A percentile compares a stretch with the other conserved stretches of the same genome.
phyloP scores from a whole-genome alignment of 805 yeast genomes.

The Kregervanrija pseudodelftensis region DNA sequence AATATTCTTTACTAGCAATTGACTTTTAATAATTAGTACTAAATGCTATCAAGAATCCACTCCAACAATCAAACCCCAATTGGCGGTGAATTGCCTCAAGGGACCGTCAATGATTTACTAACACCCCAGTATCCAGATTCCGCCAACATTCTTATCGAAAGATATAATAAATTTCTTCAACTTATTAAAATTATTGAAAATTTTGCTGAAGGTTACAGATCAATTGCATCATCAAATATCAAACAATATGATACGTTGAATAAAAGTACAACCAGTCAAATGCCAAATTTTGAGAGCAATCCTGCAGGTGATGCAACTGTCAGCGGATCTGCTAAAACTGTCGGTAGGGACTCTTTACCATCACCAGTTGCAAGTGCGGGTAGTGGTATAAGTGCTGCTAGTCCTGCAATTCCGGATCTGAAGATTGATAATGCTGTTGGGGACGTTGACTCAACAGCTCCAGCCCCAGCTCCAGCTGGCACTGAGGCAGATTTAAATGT shows the following conservation, averaged over 20 bases:
- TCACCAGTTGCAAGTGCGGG: background rate
- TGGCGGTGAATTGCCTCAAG: too few relatives aligned
- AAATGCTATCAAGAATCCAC: too few relatives aligned
- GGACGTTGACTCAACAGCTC: background rate
- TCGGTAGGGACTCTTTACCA: slow-evolving; percentile 1
- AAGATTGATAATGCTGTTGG: background rate
- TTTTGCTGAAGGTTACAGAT: slow-evolving; percentile 21
- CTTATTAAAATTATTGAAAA: slow-evolving; percentile 19
- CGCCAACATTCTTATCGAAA: slow-evolving; percentile 16
- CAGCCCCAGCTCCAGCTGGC: background rate
- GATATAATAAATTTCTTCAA: slow-evolving; percentile 24
- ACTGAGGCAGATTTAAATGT: slow-evolving; percentile 18
- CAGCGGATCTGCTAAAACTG: slow-evolving; percentile 15
- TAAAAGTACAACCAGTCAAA: slow-evolving; percentile 13
- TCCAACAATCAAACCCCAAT: too few relatives aligned
- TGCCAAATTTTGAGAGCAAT: slow-evolving; percentile 26
- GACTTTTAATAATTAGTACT: too few relatives aligned
- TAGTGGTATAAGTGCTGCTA: slow-evolving; percentile 2
- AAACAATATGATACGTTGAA: slow-evolving; percentile 22
- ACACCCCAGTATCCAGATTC: slow-evolving; percentile 20
- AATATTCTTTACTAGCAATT: too few relatives aligned
- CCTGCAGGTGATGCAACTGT: slow-evolving; percentile 18
- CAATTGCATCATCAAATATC: slow-evolving; percentile 14
- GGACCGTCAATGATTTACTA: slow-evolving; percentile 6
- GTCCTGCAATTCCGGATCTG: background rate